These are phyloP conservation scores for Malassezia furfur DNA, from an alignment of 1,284 basidiomycete species.

Conservation along the genomic window DNA sequence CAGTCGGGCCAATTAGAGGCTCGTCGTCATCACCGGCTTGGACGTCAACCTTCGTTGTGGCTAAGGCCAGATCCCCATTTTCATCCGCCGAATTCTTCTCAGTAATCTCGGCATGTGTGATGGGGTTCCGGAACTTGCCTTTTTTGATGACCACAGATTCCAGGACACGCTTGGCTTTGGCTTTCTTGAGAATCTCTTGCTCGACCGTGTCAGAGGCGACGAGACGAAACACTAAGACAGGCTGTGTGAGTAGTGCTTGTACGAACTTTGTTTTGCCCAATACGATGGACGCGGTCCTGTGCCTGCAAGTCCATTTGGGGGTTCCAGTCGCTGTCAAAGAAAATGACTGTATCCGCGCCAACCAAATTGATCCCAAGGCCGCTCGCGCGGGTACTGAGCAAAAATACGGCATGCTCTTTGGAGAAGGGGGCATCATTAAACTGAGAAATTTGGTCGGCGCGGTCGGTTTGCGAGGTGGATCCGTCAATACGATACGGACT, in stretches of 20 bases:
- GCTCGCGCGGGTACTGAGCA: slow-evolving; percentile 83
- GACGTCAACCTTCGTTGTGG: slow-evolving; percentile 49
- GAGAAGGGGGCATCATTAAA: slow-evolving; percentile 57
- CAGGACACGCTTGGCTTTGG: slow-evolving; percentile 74
- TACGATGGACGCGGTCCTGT: slow-evolving; percentile 87
- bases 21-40: slow-evolving; percentile 66
- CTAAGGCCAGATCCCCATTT: slow-evolving; percentile 18
- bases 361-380: slow-evolving; percentile 78
- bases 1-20: slow-evolving; percentile 63
- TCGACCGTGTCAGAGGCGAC: slow-evolving; percentile 69
- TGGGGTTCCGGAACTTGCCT: slow-evolving; percentile 52
- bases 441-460: slow-evolving; percentile 70
- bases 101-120: slow-evolving; percentile 54
- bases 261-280: slow-evolving; percentile 66
- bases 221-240: slow-evolving; percentile 63
- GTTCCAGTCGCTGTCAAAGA: slow-evolving; percentile 91
- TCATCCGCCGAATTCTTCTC: slow-evolving; percentile 55
- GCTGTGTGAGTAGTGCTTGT: slow-evolving; percentile 11
- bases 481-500: slow-evolving; percentile 83
- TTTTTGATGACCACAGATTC: slow-evolving; percentile 90
- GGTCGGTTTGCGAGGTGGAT: slow-evolving; percentile 63
- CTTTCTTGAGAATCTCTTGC: slow-evolving; percentile 78
- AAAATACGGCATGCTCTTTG: slow-evolving; percentile 59
- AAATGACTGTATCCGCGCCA: slow-evolving; percentile 62
- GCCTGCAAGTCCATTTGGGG: slow-evolving; percentile 87